Conservation (phyloP, 2,329 filamentous ascomycete genomes). For the Colletotrichum sansevieriae region DNA sequence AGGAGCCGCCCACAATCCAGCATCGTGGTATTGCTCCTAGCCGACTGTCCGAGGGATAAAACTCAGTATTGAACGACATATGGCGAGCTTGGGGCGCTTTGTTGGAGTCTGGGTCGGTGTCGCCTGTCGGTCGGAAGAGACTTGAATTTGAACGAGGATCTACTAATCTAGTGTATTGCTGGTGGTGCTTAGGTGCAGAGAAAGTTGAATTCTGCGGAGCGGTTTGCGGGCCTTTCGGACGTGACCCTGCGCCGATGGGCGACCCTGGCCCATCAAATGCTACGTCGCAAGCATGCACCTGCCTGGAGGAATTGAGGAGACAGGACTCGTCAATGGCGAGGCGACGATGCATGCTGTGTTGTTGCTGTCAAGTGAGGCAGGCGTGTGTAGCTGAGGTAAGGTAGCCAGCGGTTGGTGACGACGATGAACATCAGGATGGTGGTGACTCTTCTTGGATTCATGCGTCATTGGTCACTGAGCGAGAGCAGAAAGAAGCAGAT, state of each 20-base stretch:
- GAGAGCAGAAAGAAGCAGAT: constrained; percentile 9
- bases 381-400: too few relatives aligned
- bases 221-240: constrained; percentile 19
- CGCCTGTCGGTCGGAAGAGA: constrained; percentile 14
- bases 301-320: constrained; percentile 3
- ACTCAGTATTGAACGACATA: constrained; percentile 19
- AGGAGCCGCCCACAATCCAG: not conserved
- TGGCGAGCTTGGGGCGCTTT: constrained; percentile 10
- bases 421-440: too few relatives aligned
- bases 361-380: constrained; percentile 7
- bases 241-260: constrained; percentile 19
- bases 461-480: not conserved
- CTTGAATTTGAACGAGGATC: constrained; percentile 28
- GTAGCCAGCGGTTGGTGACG: too few relatives aligned
- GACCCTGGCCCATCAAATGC: constrained; percentile 6
- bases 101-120: constrained; percentile 9
- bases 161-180: constrained; percentile 19
- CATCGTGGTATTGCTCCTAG: not conserved
- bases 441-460: too few relatives aligned
- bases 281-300: constrained; percentile 17
- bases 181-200: constrained; percentile 13
- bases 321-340: constrained; percentile 11
- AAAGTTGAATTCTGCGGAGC: constrained; percentile 16
- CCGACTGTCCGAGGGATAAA: not conserved
- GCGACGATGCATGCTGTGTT: constrained; percentile 15